Base-by-base conservation (phyloP, 441 rosid species). In the Bocquillonia castaneifolia region DNA sequence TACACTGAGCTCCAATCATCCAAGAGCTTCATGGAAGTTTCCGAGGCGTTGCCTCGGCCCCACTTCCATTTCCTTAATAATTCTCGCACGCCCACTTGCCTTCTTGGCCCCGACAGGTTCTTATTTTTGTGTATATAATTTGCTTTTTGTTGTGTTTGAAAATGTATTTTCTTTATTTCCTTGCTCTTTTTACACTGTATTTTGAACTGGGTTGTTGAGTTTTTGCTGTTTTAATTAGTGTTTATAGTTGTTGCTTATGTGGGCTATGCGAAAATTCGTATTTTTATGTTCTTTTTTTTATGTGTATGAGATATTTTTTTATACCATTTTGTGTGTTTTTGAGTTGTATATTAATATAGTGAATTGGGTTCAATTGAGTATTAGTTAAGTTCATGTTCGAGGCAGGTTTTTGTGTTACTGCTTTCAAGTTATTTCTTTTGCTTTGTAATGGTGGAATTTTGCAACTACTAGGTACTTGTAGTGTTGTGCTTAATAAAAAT, bases 11-110 rank as follows among this genome's bases (percentile, higher is more conserved):
- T 68, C 59, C 59, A 32, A 32, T 68, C 39, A 0, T 10, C 59
- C 66, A 56, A 22, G 2, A 64, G 29, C 63, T 65, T 74, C 71
- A 87, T 88, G 97, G 86, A 82, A 58, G 73, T 83, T 68, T 69
- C 68, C 59, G 83, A 82, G 70, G 69, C 79, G 73, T 67, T 72
- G 55, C 73, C 76, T 52, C 68, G 74, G 71, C 79, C 79, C 55
- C 70, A 65, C 25, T 70, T 53, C 20, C 65, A 58, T 65, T 66
- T 73, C 12, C 73, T 83, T 59, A 71, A 55, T 59, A 72, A 58
- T 53, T 69, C 81, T 13, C 83, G 86, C 54, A 51, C 65, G 34
- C 76, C 87, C 50, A 71, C 73, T 47, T 78, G 76, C 74, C 61
- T 77, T 50, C 53, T 76, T 60, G 71, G 78, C 60, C 73, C 81